A percentile compares a stretch with the other conserved stretches of the same genome.
Conservation (phyloP, 352 stramenopile genomes). For the Phytophthora melonis region DNA sequence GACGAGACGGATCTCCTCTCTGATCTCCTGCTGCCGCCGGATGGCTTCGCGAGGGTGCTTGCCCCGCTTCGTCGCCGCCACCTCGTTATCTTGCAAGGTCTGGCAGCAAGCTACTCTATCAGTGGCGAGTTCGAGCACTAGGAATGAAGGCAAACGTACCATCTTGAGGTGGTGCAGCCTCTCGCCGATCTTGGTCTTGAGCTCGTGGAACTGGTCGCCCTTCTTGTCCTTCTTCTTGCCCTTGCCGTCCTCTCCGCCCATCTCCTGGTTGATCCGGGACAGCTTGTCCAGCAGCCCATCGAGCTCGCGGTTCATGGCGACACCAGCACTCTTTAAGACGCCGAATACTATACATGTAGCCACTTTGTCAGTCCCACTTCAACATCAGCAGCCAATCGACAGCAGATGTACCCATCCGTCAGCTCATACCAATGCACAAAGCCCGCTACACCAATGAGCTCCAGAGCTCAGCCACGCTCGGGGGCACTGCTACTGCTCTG, state of each 20-base stretch:
- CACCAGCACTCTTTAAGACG: neutral
- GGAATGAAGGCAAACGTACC: conserved; percentile 36
- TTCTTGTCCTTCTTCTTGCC: conserved; percentile 75
- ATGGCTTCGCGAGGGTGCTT: conserved; percentile 87
- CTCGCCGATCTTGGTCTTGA: conserved; percentile 83
- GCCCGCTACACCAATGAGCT: neutral
- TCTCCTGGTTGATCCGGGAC: conserved; percentile 81
- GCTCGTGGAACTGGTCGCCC: conserved; percentile 80
- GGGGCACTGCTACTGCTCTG: neutral
- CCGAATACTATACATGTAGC: conserved; percentile 27
- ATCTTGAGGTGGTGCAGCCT: conserved; percentile 83
- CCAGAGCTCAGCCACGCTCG: neutral
- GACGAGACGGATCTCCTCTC: conserved; percentile 81
- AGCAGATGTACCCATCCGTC: conserved; percentile 22
- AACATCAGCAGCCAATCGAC: conserved; percentile 39
- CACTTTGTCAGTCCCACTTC: conserved; percentile 38
- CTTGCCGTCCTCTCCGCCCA: conserved; percentile 77
- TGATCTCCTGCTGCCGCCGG: conserved; percentile 79
- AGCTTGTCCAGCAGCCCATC: conserved; percentile 82
- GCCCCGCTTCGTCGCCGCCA: conserved; percentile 60
- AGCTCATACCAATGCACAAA: conserved; percentile 10
- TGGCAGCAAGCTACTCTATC: conserved; percentile 20
- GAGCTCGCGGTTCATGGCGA: conserved; percentile 76
- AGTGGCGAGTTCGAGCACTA: neutral
- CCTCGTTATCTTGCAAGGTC: conserved; percentile 80